A percentile compares a stretch with the other conserved stretches of the same genome.
These are phyloP conservation scores for Candida alai DNA, from an alignment of 805 yeast species.

Conservation along the genomic window DNA sequence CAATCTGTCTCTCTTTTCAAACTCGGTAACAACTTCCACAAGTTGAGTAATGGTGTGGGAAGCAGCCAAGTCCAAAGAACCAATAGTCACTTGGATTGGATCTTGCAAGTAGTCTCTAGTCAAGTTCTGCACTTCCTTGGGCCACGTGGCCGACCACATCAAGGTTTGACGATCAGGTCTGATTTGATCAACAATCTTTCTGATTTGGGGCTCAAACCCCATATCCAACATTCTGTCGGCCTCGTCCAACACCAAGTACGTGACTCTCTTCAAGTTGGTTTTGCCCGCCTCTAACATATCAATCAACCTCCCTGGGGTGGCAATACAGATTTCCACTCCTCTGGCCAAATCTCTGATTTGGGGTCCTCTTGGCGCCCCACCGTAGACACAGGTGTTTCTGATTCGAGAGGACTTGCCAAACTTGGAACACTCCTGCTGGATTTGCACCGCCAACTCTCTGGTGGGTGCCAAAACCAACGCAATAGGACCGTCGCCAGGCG, in stretches of 20 bases:
- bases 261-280: slow-evolving; percentile 93
- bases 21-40: slow-evolving; percentile 87
- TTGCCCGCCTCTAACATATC: slow-evolving; percentile 95
- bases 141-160: slow-evolving; percentile 99
- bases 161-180: slow-evolving; percentile 99
- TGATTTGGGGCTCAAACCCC: slow-evolving; percentile 99
- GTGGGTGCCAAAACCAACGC: slow-evolving; percentile 96
- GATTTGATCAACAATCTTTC: slow-evolving; percentile 96
- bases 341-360: slow-evolving; percentile 94
- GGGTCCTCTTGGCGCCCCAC: slow-evolving; percentile 98
- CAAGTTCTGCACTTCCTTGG: slow-evolving; percentile 91
- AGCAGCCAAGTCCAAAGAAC: slow-evolving; percentile 93
- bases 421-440: slow-evolving; percentile 92
- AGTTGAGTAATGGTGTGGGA: slow-evolving; percentile 93
- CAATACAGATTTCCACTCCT: slow-evolving; percentile 94
- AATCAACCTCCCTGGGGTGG: slow-evolving; percentile 98
- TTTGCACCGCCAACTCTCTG: slow-evolving; percentile 97
- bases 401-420: slow-evolving; percentile 90
- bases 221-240: slow-evolving; percentile 99
- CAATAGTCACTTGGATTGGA: slow-evolving; percentile 94
- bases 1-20: slow-evolving; percentile 90
- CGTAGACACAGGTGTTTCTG: slow-evolving; percentile 95
- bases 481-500: slow-evolving; percentile 96
- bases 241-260: slow-evolving; percentile 95
- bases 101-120: slow-evolving; percentile 89